Evolutionary conservation across 2,329 filamentous ascomycete genomes (phyloP).

Genomic region (Epichloe gansuensis): DNA sequence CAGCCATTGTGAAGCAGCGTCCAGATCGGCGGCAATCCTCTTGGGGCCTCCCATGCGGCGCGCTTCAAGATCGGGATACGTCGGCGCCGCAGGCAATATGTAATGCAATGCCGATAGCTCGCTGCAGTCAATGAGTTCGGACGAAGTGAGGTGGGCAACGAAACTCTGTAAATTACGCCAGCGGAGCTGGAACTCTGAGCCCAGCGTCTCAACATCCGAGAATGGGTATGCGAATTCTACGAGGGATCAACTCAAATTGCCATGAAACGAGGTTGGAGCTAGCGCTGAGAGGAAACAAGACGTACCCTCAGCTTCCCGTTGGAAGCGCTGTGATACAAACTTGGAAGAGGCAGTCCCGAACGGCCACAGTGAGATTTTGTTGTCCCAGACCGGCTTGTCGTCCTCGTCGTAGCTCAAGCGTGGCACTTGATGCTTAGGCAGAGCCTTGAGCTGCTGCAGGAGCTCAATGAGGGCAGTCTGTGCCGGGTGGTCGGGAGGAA

Average conservation of each 20-base stretch:
- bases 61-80: slow-evolving; percentile 6
- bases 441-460: neutral
- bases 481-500: slow-evolving; percentile 2
- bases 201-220: slow-evolving; percentile 7
- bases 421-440: slow-evolving; percentile 5
- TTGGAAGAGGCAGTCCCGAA: neutral
- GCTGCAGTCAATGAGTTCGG: slow-evolving; percentile 7
- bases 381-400: neutral
- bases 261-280: no score
- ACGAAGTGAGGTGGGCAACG: slow-evolving; percentile 5
- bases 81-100: slow-evolving; percentile 4
- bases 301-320: slow-evolving; percentile 4
- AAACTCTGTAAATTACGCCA: slow-evolving; percentile 8
- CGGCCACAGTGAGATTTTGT: slow-evolving; percentile 2
- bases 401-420: slow-evolving; percentile 1
- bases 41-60: slow-evolving; percentile 4
- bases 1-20: slow-evolving; percentile 8
- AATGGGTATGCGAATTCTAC: slow-evolving; percentile 7
- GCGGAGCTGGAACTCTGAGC: slow-evolving; percentile 5
- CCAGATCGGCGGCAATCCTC: slow-evolving; percentile 5
- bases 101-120: slow-evolving; percentile 3
- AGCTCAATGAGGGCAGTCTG: slow-evolving; percentile 5
- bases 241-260: no score
- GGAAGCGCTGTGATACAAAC: slow-evolving; percentile 1
- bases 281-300: neutral